Evolutionary conservation across 2,329 filamentous ascomycete species (phyloP).

Genomic region (Calonectria ilicicola): DNA sequence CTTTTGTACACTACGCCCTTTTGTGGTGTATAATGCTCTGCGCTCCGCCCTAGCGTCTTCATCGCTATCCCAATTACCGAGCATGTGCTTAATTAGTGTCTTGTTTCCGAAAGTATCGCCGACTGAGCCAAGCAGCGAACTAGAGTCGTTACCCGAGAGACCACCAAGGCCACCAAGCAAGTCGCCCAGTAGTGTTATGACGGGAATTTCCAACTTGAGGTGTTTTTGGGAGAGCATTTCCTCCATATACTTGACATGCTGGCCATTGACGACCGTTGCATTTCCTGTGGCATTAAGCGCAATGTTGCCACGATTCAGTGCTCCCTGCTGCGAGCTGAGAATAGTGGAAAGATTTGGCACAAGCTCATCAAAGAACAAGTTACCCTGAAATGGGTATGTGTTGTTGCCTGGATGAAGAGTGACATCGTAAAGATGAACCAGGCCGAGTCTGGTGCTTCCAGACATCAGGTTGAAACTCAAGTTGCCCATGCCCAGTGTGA

Average conservation of each 20-base stretch:
- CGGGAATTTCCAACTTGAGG: slow-evolving; percentile 50
- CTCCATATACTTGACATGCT: slow-evolving; percentile 59
- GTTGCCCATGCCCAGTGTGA: slow-evolving; percentile 59
- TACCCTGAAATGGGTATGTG: slow-evolving; percentile 52
- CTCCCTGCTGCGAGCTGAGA: slow-evolving; percentile 50
- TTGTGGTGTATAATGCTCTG: not conserved
- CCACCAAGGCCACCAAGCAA: slow-evolving; percentile 52
- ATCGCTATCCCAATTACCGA: slow-evolving; percentile 49
- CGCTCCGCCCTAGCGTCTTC: not conserved
- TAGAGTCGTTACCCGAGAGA: slow-evolving; percentile 44
- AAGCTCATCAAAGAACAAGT: slow-evolving; percentile 54
- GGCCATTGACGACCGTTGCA: slow-evolving; percentile 53
- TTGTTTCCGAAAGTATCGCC: slow-evolving; percentile 54
- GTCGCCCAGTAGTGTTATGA: slow-evolving; percentile 53
- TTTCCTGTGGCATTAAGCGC: slow-evolving; percentile 56
- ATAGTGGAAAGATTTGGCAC: slow-evolving; percentile 56
- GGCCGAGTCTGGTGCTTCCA: slow-evolving; percentile 54
- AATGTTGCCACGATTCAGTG: slow-evolving; percentile 54
- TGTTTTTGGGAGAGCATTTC: slow-evolving; percentile 54
- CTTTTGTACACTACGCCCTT: not conserved
- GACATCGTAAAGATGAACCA: slow-evolving; percentile 53
- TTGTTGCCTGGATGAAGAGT: slow-evolving; percentile 58
- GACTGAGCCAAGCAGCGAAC: slow-evolving; percentile 48
- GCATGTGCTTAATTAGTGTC: slow-evolving; percentile 52
- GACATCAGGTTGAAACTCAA: slow-evolving; percentile 58